These are phyloP conservation scores for Lachnellula subtilissima DNA, from an alignment of 2,329 filamentous ascomycete species.

Conservation along the genomic window DNA sequence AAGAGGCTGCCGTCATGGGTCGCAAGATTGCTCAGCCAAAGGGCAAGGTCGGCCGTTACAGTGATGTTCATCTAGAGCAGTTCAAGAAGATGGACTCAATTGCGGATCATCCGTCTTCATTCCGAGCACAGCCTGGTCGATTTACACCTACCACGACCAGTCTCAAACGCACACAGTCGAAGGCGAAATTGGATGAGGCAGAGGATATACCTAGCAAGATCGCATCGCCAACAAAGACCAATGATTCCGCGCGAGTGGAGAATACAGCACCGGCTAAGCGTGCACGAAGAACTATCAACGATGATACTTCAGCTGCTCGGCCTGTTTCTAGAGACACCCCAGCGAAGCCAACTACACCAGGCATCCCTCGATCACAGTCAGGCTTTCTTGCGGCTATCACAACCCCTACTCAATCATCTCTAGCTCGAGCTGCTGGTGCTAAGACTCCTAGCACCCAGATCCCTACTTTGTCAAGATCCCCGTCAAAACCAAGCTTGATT, in stretches of 20 bases:
- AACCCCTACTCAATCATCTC: constrained; percentile 74
- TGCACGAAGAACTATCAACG: constrained; percentile 58
- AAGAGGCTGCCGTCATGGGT: constrained; percentile 38
- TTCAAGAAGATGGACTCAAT: constrained; percentile 99
- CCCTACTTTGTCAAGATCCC: constrained; percentile 47
- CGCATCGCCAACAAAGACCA: constrained; percentile 3
- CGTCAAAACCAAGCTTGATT: constrained; percentile 44
- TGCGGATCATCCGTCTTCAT: constrained; percentile 76
- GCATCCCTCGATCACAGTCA: constrained; percentile 41
- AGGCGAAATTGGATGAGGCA: constrained; percentile 61
- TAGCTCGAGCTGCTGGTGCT: constrained; percentile 54
- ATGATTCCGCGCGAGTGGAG: constrained; percentile 22
- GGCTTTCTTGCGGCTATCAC: constrained; percentile 52
- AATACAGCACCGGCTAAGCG: constrained; percentile 58
- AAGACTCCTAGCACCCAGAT: constrained; percentile 47
- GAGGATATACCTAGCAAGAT: constrained; percentile 42
- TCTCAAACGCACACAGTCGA: constrained; percentile 50
- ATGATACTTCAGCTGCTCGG: constrained; percentile 64
- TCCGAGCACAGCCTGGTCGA: constrained; percentile 54
- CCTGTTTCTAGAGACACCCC: constrained; percentile 51
- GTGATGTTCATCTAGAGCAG: constrained; percentile 76
- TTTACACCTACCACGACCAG: constrained; percentile 44
- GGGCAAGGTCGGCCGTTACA: constrained; percentile 74
- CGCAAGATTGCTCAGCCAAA: constrained; percentile 78
- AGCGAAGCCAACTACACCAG: constrained; percentile 36